Base-by-base conservation (phyloP, 371 early-diverging fungal genomes). In the Basidiobolus meristosporus region DNA sequence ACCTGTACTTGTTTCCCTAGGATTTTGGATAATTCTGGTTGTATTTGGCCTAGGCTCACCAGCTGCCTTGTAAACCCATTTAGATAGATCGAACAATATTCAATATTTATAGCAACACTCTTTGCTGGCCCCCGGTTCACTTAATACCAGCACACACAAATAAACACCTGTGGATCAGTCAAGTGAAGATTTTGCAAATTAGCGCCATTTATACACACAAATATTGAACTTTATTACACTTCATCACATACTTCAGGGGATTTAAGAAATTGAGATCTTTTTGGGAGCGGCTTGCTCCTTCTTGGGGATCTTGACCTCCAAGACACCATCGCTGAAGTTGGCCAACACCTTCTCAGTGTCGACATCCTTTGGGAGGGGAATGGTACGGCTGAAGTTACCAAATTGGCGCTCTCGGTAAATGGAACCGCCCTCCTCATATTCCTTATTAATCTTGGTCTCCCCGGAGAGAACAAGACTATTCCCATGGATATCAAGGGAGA, bases 321-420 rank as follows among this genome's bases (percentile, higher is more conserved):
- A 52, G 7, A 74, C 62, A 18, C 77, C 77, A 37, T 74, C 48
- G 7, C 68, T 44, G 44, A 63, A 68, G 20, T 56, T 61, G 41
- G 72, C 73, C 11, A 56, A 43, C 34, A 65, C 61, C 2, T 60
- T 50, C 11, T 64, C 63, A 21, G 43, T 32, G 19, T 63, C 56
- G 15, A 63, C 60, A 30, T 53, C 49, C 14, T 47, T 54, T 1
- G 74, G 76, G 15, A 77, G 42, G 7, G 61, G 53, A 20, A 77
- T 43, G 12, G 59, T 48, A 15, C 77, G 65, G 10, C 48, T 47
- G 55, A 57, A 74, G 11, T 36, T 45, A 10, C 74, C 73, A 39
- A 41, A 56, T 39, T 51, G 56, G 12, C 77, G 61, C 38, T 73
- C 73, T 38, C 56, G 54, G 26, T 57, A 51, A 30, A 51, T 65